Evolutionary conservation across 1,284 basidiomycete species (phyloP).

Genomic region (Melanopsichium pennsylvanicum): DNA sequence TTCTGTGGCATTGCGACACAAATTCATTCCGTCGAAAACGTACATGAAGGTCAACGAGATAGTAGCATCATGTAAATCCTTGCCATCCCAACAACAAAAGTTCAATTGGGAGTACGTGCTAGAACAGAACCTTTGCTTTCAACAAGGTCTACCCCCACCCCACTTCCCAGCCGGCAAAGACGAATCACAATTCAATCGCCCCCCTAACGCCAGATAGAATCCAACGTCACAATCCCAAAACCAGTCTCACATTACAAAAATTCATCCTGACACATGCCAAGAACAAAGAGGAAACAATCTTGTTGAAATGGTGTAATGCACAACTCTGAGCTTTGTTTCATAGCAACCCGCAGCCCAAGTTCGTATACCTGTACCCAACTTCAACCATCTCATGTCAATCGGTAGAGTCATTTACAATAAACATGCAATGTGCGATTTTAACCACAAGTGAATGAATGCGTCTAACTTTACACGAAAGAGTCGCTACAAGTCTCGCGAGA

Average conservation of each 20-base stretch:
- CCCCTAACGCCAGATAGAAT: no score
- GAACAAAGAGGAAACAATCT: slow-evolving; percentile 4
- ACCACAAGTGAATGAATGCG: background rate
- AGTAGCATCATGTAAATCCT: slow-evolving; percentile 83
- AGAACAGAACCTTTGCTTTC: slow-evolving; percentile 72
- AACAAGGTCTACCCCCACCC: slow-evolving; percentile 72
- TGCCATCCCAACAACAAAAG: slow-evolving; percentile 74
- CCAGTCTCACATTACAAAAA: slow-evolving; percentile 19
- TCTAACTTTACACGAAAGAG: no score
- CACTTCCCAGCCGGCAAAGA: slow-evolving; percentile 81
- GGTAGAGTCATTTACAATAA: no score
- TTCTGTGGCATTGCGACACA: slow-evolving; percentile 82
- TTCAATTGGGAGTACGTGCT: slow-evolving; percentile 75
- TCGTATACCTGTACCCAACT: no score
- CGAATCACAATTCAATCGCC: slow-evolving; percentile 72
- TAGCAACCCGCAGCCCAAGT: no score
- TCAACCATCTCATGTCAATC: no score
- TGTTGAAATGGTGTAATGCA: slow-evolving; percentile 42
- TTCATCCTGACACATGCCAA: slow-evolving; percentile 4
- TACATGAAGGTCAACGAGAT: slow-evolving; percentile 73
- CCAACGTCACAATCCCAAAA: slow-evolving; percentile 15
- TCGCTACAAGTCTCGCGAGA: no score
- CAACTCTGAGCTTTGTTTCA: no score
- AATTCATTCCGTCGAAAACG: slow-evolving; percentile 77
- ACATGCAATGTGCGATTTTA: no score